Evolutionary conservation across 345 rosid species (phyloP).

Genomic region (Eucalyptus regnans): DNA sequence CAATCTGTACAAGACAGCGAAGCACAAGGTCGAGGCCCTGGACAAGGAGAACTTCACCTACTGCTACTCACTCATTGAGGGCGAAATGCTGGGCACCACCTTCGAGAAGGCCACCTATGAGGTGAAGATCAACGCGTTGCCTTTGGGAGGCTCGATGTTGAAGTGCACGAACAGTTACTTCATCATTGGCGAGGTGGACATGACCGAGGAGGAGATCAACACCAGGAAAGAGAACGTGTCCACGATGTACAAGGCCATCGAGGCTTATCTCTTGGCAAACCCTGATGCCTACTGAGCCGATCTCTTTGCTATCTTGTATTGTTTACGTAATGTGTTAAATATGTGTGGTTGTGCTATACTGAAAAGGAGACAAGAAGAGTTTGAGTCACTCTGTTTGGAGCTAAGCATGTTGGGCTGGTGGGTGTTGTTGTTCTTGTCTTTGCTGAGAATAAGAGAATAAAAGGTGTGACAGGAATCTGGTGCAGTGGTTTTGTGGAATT

Average conservation of each 20-base stretch:
- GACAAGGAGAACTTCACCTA: conserved; percentile 12
- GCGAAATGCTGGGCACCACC: background rate
- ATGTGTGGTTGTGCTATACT: background rate
- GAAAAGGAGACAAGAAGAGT: background rate
- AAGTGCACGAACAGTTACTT: conserved; percentile 3
- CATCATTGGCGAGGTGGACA: background rate
- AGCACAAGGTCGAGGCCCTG: conserved; percentile 15
- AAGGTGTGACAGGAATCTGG: background rate
- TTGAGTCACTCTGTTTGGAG: background rate
- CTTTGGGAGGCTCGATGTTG: conserved; percentile 2
- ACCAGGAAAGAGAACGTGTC: background rate
- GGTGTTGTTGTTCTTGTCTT: background rate
- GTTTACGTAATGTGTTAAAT: background rate
- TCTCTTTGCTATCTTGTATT: background rate
- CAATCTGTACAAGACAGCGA: conserved; percentile 1
- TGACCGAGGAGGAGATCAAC: conserved; percentile 1
- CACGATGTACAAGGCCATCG: conserved; percentile 8
- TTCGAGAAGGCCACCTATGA: conserved; percentile 6
- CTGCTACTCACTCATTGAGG: conserved; percentile 13
- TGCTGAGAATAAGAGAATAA: background rate
- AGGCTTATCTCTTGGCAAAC: conserved; percentile 17
- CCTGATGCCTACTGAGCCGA: conserved; percentile 1
- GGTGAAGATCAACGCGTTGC: background rate
- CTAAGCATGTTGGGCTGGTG: background rate
- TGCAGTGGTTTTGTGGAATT: background rate